phyloP scores from a whole-genome alignment of 78 protist genomes.

The Bodo saltans region DNA sequence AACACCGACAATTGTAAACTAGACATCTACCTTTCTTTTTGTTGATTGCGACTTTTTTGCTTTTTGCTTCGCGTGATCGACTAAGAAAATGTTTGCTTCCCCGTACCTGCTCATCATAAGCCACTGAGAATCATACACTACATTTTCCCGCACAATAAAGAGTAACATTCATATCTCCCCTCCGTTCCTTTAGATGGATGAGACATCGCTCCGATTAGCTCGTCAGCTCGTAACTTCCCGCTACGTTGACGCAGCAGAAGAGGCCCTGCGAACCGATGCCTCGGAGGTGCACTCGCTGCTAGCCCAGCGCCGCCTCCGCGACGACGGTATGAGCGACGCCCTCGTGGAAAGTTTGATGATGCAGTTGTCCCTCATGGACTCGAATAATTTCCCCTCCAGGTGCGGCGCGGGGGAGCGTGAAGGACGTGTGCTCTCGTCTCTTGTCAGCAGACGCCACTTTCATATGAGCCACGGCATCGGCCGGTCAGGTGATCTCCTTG shows the following conservation, averaged over 20 bases:
- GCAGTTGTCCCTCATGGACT: slow-evolving; percentile 31
- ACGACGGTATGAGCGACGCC: slow-evolving; percentile 15
- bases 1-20: too few relatives aligned
- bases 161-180: too few relatives aligned
- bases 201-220: background rate
- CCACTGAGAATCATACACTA: too few relatives aligned
- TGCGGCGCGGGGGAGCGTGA: slow-evolving; percentile 98
- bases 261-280: background rate
- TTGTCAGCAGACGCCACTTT: slow-evolving; percentile 65
- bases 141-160: too few relatives aligned
- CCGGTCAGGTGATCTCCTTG: slow-evolving; percentile 92
- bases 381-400: slow-evolving; percentile 24
- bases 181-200: background rate
- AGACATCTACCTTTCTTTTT: too few relatives aligned
- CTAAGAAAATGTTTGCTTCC: too few relatives aligned
- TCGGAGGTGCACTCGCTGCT: slow-evolving; percentile 7
- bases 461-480: slow-evolving; percentile 94
- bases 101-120: too few relatives aligned
- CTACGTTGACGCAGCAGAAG: background rate
- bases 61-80: too few relatives aligned
- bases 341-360: slow-evolving; percentile 14
- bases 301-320: slow-evolving; percentile 38
- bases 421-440: slow-evolving; percentile 68
- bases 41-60: too few relatives aligned
- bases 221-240: background rate